Evolutionary conservation across 805 yeast species (phyloP).

Genomic region (Saturnispora serradocipensis): DNA sequence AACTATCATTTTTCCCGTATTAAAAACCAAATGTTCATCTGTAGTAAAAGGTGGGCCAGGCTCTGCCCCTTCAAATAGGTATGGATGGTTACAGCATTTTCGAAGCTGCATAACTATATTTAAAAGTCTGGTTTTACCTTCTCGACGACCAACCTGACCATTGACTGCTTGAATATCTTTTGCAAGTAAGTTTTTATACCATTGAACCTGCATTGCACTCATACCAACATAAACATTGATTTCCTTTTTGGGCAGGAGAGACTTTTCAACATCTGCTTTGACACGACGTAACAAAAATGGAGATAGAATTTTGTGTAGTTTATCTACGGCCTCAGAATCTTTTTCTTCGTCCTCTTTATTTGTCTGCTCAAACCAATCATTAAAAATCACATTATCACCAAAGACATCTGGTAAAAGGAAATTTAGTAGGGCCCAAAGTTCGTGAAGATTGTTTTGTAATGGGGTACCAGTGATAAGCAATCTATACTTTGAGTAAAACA

Average conservation of each 20-base stretch:
- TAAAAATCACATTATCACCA: slow-evolving; percentile 63
- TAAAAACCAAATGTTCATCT: slow-evolving; percentile 70
- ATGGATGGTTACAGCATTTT: slow-evolving; percentile 82
- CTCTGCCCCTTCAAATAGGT: slow-evolving; percentile 78
- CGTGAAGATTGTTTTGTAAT: slow-evolving; percentile 68
- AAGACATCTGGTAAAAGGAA: slow-evolving; percentile 73
- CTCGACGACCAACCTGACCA: slow-evolving; percentile 69
- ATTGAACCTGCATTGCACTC: slow-evolving; percentile 69
- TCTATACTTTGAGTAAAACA: slow-evolving; percentile 62
- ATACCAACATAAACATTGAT: slow-evolving; percentile 63
- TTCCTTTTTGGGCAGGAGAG: slow-evolving; percentile 67
- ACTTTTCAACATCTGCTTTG: slow-evolving; percentile 73
- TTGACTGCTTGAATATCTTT: slow-evolving; percentile 80
- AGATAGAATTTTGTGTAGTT: slow-evolving; percentile 64
- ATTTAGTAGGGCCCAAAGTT: slow-evolving; percentile 72
- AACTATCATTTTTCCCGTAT: slow-evolving; percentile 63
- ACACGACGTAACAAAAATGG: slow-evolving; percentile 72
- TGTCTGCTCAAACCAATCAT: slow-evolving; percentile 56
- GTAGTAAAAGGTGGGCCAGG: slow-evolving; percentile 87
- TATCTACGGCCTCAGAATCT: slow-evolving; percentile 38
- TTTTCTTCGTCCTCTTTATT: slow-evolving; percentile 28
- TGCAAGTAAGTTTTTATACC: slow-evolving; percentile 71
- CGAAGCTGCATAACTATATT: slow-evolving; percentile 81
- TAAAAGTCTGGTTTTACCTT: slow-evolving; percentile 63
- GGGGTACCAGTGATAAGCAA: slow-evolving; percentile 77